These are phyloP conservation scores for Silene latifolia DNA, from an alignment of 148 eudicot genomes.

Conservation along the genomic window DNA sequence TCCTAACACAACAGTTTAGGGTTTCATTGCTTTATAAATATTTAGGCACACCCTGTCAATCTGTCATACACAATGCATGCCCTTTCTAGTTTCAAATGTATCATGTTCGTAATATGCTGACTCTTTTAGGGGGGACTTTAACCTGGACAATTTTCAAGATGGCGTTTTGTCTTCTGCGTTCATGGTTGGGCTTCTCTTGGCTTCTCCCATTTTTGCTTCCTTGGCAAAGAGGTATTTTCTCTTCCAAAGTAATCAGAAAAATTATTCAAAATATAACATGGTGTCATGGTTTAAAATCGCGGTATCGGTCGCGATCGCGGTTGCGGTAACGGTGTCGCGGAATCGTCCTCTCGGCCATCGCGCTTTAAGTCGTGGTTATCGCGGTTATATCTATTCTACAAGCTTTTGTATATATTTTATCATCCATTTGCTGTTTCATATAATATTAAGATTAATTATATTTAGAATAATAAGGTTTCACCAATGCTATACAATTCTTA, in stretches of 20 bases:
- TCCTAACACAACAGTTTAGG: not conserved
- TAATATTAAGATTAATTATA: no score
- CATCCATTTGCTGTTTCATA: no score
- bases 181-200: slow-evolving; percentile 93
- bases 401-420: no score
- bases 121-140: slow-evolving; percentile 60
- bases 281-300: no score
- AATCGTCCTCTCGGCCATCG: no score
- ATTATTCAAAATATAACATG: not conserved
- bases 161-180: slow-evolving; percentile 89
- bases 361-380: no score
- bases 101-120: not conserved
- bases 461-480: no score
- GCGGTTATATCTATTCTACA: no score
- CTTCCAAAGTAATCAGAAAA: not conserved
- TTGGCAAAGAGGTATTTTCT: slow-evolving; percentile 55
- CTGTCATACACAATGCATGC: not conserved
- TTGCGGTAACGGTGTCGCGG: no score
- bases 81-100: not conserved
- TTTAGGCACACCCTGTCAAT: not conserved
- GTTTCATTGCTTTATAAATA: not conserved
- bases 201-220: slow-evolving; percentile 83
- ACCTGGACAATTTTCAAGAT: slow-evolving; percentile 81
- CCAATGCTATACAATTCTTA: no score
- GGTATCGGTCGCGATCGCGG: no score